Evolutionary conservation across 257 asterid genomes (phyloP).

Genomic region (Petunia axillaris): DNA sequence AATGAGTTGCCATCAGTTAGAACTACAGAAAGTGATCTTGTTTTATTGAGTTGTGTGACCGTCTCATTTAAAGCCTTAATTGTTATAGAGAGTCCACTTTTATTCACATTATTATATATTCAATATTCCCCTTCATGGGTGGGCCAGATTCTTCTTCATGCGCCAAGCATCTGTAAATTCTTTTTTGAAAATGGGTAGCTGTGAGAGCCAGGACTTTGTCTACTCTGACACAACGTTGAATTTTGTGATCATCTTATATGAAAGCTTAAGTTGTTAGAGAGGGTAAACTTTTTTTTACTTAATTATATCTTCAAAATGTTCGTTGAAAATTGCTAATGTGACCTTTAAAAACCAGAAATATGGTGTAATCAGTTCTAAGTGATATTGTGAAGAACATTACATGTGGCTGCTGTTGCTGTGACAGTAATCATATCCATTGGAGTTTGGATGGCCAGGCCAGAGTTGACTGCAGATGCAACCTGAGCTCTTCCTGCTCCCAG

Average conservation of each 20-base stretch:
- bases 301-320: too few relatives aligned
- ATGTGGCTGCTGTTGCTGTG: conserved; percentile 72
- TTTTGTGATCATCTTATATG: too few relatives aligned
- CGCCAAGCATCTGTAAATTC: too few relatives aligned
- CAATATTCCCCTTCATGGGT: too few relatives aligned
- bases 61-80: too few relatives aligned
- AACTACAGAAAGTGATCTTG: too few relatives aligned
- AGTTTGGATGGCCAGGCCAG: conserved; percentile 63
- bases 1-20: conserved; percentile 11
- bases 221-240: background rate
- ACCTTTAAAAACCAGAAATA: background rate
- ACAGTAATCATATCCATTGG: conserved; percentile 65
- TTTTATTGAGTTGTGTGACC: too few relatives aligned
- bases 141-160: too few relatives aligned
- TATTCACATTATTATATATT: too few relatives aligned
- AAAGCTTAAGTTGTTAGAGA: background rate
- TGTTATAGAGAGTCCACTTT: too few relatives aligned
- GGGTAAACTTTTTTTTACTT: too few relatives aligned
- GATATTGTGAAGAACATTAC: conserved; percentile 33
- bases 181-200: too few relatives aligned
- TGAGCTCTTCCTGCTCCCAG: conserved; percentile 59
- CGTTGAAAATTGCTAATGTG: background rate
- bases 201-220: background rate
- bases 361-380: background rate
- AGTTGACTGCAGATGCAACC: conserved; percentile 57